Evolutionary conservation across 2,329 filamentous ascomycete genomes (phyloP).

Genomic region (Aspergillus ibericus): DNA sequence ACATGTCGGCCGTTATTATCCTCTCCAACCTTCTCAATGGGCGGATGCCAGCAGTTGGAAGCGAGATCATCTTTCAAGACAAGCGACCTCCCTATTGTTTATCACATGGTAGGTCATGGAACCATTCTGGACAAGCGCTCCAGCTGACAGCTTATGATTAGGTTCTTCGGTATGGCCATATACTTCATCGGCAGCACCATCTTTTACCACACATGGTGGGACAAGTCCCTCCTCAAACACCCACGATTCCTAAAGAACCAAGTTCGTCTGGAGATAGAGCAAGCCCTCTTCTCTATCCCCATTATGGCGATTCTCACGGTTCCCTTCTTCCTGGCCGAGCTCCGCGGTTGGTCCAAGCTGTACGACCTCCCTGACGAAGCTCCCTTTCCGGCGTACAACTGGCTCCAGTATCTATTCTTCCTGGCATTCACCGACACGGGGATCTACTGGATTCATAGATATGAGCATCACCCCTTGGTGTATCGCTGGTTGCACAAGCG

Average conservation of each 20-base stretch:
- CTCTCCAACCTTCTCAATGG: conserved; percentile 28
- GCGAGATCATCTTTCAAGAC: conserved; percentile 30
- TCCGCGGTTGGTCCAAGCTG: conserved; percentile 79
- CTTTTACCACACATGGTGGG: conserved; percentile 85
- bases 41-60: conserved; percentile 30
- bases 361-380: conserved; percentile 75
- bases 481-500: conserved; percentile 94
- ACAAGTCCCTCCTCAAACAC: conserved; percentile 82
- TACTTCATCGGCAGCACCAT: conserved; percentile 82
- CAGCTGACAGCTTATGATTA: conserved; percentile 38
- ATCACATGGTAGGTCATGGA: conserved; percentile 27
- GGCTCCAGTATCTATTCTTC: conserved; percentile 82
- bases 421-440: conserved; percentile 81
- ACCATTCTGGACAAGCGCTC: background rate
- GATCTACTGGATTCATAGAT: conserved; percentile 90
- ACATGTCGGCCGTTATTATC: conserved; percentile 28
- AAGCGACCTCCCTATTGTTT: conserved; percentile 30
- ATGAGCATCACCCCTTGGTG: conserved; percentile 71
- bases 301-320: conserved; percentile 77
- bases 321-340: conserved; percentile 77
- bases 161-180: conserved; percentile 77
- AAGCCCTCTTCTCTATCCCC: conserved; percentile 73
- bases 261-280: conserved; percentile 77
- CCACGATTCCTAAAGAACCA: conserved; percentile 94
- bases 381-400: conserved; percentile 73